Evolutionary conservation across 331 rosid genomes (phyloP), one percentile per base, ranked within the genome.

Genomic region (Rhamnella rubrinervis): DNA sequence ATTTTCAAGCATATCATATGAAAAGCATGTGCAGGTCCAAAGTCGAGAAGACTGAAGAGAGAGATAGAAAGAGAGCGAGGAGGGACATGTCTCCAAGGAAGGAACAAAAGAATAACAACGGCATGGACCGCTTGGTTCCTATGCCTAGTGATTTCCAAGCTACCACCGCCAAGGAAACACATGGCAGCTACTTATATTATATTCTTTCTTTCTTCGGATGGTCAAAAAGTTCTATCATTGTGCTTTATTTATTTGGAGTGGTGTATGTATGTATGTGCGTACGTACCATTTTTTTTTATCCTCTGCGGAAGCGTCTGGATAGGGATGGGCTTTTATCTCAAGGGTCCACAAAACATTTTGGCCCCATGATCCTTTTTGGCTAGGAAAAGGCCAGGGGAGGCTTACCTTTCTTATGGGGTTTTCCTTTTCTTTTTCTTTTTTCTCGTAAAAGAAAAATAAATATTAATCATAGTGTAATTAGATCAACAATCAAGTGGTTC

Each of bases 151-250:
- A 60, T 61, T 40, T 62, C 64, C 26, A 68, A 41, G 73, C 73
- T 77, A 77, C 77, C 81, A 77, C 77, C 81, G 68, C 69, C 77
- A 77, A 59, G 77, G 81, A 66, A 71, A 77, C 81, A 77, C 28
- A 40, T 20, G 18, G 46, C 57, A 21, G 11, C 44, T 59, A 26
- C 9, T 50, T 23, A 7, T 31, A 46, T 19, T 62, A 18, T 18
- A 26, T 9, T 59, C 5, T 47, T 46, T 31, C 35, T 4, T 28
- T 50, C 1, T 0, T n/a, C 0, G 18, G 9, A 7, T 50, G 6
- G 1, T 51, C n/a, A 41, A 58, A 39, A 46, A 18, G 38, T 20
- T 23, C 37, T 13, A 23, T 20, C 5, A 46, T 21, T 19, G 23
- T 16, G 6, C 14, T 49, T 65, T 63, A n/a, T n/a, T 17, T 38